Evolutionary conservation across 768 basidiomycete species (phyloP).

Genomic region (Lactifluus piperatus): DNA sequence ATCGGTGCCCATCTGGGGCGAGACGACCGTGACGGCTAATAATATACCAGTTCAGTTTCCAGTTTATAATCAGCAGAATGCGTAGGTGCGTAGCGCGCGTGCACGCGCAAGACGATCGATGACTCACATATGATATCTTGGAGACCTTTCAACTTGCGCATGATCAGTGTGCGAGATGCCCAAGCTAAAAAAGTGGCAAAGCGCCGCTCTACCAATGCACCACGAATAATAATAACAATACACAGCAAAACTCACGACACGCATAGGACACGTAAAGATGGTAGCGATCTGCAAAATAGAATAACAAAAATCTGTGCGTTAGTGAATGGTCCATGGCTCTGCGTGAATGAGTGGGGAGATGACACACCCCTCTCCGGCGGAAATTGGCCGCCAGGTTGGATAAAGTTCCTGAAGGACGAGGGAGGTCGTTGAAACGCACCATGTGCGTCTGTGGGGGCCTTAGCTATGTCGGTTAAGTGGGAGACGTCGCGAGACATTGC

Average conservation of each 20-base stretch:
- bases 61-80: no score
- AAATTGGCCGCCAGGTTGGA: constrained; percentile 51
- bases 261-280: constrained; percentile 84
- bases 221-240: no score
- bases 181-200: constrained; percentile 49
- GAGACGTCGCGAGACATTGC: constrained; percentile 26
- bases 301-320: background rate
- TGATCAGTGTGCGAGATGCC: constrained; percentile 87
- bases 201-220: background rate
- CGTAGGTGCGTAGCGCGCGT: no score
- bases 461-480: constrained; percentile 43
- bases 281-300: constrained; percentile 58
- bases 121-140: constrained; percentile 71
- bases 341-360: no score
- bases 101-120: background rate
- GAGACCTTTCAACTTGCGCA: constrained; percentile 86
- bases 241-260: constrained; percentile 50
- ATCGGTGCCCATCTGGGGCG: constrained; percentile 71
- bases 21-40: constrained; percentile 70
- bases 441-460: constrained; percentile 44
- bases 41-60: no score
- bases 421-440: constrained; percentile 57
- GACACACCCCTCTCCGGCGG: constrained; percentile 65
- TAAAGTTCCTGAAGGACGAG: constrained; percentile 45
- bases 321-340: background rate